Evolutionary conservation across 495 filamentous ascomycete species (phyloP).

Genomic region (Xylaria castorea): DNA sequence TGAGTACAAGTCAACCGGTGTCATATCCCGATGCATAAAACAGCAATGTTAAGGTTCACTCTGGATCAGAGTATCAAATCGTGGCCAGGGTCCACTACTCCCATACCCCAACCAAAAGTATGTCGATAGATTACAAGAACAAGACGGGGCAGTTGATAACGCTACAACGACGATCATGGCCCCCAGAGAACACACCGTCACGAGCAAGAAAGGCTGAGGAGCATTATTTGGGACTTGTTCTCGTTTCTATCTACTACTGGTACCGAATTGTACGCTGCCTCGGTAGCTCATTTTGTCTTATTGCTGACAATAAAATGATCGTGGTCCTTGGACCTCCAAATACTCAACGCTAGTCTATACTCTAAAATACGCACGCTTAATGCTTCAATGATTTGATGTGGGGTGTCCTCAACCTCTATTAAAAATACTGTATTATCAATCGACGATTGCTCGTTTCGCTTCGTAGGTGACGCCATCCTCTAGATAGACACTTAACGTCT

Average conservation of each 20-base stretch:
- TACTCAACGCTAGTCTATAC: conserved; percentile 14
- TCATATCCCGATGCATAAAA: too few species aligned
- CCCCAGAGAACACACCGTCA: background rate
- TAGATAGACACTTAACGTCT: conserved; percentile 9
- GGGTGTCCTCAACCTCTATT: conserved; percentile 8
- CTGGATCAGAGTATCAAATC: too few species aligned
- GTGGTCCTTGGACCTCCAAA: background rate
- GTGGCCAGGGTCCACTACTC: too few species aligned
- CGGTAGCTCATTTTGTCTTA: background rate
- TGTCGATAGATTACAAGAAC: too few species aligned
- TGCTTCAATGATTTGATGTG: conserved; percentile 14
- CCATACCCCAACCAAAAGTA: too few species aligned
- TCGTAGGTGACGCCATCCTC: background rate
- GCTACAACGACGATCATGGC: too few species aligned
- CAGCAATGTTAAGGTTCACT: too few species aligned
- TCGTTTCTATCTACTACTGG: conserved; percentile 7
- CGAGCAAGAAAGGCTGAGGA: background rate
- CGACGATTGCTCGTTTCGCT: background rate
- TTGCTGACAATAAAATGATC: background rate
- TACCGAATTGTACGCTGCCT: background rate
- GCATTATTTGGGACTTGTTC: background rate
- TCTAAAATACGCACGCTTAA: conserved; percentile 18
- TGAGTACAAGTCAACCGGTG: too few species aligned
- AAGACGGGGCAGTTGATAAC: too few species aligned
- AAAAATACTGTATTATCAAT: conserved; percentile 13